phyloP scores from a whole-genome alignment of 164 flowering plant genomes.

The Pachysandra terminalis region DNA sequence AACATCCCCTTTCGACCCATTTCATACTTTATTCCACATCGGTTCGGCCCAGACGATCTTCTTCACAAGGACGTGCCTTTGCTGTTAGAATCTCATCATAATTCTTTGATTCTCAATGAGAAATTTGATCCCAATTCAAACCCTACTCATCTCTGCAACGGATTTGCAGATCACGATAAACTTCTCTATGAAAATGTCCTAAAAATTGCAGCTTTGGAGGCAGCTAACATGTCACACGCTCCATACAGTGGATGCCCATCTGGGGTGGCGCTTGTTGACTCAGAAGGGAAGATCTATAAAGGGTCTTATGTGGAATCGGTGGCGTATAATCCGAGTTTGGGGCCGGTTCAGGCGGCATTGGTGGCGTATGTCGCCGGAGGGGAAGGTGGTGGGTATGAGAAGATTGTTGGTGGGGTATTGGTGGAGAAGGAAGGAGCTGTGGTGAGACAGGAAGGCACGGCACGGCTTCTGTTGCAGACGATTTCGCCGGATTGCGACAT shows the following conservation, averaged over 20 bases:
- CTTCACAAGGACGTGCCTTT: constrained; percentile 51
- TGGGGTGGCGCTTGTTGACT: constrained; percentile 72
- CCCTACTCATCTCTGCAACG: not conserved
- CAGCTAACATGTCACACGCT: constrained; percentile 76
- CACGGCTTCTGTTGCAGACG: constrained; percentile 47
- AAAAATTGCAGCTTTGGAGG: constrained; percentile 49
- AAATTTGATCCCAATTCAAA: not conserved
- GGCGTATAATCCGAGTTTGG: constrained; percentile 86
- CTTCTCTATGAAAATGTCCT: not conserved
- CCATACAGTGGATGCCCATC: constrained; percentile 89
- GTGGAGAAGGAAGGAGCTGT: constrained; percentile 71
- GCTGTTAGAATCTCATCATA: constrained; percentile 51
- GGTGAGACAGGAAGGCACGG: constrained; percentile 67
- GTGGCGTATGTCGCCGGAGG: constrained; percentile 62
- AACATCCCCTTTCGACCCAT: constrained; percentile 27
- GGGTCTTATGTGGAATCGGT: constrained; percentile 90
- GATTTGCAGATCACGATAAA: not conserved
- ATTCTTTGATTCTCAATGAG: constrained; percentile 26
- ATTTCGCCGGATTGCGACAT: constrained; percentile 66
- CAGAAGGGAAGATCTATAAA: constrained; percentile 49
- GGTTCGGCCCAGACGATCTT: constrained; percentile 77
- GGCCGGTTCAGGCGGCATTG: constrained; percentile 87
- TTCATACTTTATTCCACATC: constrained; percentile 43
- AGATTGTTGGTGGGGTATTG: constrained; percentile 64
- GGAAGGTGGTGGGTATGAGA: constrained; percentile 53